Evolutionary conservation across 352 stramenopile genomes (phyloP).

Genomic region (Plasmopara viticola): DNA sequence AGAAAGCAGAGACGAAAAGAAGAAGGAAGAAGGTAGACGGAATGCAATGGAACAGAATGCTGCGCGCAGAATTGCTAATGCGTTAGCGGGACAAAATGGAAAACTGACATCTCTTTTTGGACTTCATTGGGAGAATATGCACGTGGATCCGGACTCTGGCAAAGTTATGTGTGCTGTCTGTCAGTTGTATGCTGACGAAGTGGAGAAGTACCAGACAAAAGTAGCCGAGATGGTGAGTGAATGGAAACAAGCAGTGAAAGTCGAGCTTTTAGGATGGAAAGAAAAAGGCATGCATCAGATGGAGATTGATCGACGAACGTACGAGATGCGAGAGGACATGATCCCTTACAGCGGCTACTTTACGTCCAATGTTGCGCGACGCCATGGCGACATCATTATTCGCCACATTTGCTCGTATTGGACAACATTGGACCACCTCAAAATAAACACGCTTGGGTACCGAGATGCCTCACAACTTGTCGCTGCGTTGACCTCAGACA

Average conservation of each 20-base stretch:
- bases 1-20: conserved; percentile 6
- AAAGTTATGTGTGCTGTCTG: conserved; percentile 32
- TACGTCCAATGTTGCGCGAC: conserved; percentile 44
- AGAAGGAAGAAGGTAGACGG: conserved; percentile 1
- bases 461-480: conserved; percentile 37
- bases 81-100: conserved; percentile 20
- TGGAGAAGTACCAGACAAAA: conserved; percentile 39
- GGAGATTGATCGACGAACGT: conserved; percentile 50
- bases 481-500: conserved; percentile 39
- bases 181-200: conserved; percentile 39
- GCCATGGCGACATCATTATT: conserved; percentile 54
- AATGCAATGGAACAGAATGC: conserved; percentile 19
- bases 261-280: conserved; percentile 35
- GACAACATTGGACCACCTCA: conserved; percentile 31
- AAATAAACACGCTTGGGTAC: conserved; percentile 44
- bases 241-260: conserved; percentile 36
- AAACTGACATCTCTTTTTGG: conserved; percentile 47
- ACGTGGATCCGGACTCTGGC: conserved; percentile 24
- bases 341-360: conserved; percentile 53
- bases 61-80: conserved; percentile 21
- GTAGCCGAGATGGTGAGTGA: conserved; percentile 35
- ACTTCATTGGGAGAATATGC: conserved; percentile 63
- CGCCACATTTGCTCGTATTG: conserved; percentile 49
- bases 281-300: conserved; percentile 48
- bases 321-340: conserved; percentile 54